Evolutionary conservation across 345 rosid genomes (phyloP).

Genomic region (Gossypium arboreum): DNA sequence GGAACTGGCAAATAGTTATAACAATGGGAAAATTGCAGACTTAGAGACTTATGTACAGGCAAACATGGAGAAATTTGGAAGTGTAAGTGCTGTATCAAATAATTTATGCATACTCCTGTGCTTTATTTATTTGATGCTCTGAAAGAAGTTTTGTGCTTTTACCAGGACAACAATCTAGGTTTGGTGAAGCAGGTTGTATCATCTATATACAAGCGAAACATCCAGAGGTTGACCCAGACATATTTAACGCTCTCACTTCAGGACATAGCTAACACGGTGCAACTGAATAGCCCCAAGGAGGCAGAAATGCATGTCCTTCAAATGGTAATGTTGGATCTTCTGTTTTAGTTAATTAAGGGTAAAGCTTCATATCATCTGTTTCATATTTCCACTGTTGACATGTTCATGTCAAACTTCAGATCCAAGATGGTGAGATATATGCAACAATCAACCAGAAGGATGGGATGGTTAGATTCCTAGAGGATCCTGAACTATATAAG

Average conservation of each 20-base stretch:
- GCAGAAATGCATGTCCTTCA: conserved; percentile 99
- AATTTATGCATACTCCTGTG: neutral
- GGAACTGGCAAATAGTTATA: conserved; percentile 64
- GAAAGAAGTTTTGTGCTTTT: conserved; percentile 22
- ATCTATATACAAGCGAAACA: conserved; percentile 91
- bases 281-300: conserved; percentile 70
- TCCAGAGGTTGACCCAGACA: conserved; percentile 90
- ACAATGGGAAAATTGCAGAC: conserved; percentile 57
- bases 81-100: conserved; percentile 38
- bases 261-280: conserved; percentile 87
- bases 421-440: conserved; percentile 94
- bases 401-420: conserved; percentile 38
- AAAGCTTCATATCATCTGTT: neutral
- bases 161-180: conserved; percentile 92
- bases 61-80: conserved; percentile 54
- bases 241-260: conserved; percentile 94
- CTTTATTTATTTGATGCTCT: conserved; percentile 18
- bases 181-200: conserved; percentile 88
- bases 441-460: conserved; percentile 98
- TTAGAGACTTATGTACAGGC: conserved; percentile 52
- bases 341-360: conserved; percentile 15
- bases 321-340: conserved; percentile 54
- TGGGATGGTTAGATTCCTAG: conserved; percentile 98
- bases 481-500: conserved; percentile 97
- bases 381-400: neutral